Evolutionary conservation across 108 stramenopile species (phyloP), one percentile per base, ranked within the genome.

Genomic region (Epipyxis sp.): DNA sequence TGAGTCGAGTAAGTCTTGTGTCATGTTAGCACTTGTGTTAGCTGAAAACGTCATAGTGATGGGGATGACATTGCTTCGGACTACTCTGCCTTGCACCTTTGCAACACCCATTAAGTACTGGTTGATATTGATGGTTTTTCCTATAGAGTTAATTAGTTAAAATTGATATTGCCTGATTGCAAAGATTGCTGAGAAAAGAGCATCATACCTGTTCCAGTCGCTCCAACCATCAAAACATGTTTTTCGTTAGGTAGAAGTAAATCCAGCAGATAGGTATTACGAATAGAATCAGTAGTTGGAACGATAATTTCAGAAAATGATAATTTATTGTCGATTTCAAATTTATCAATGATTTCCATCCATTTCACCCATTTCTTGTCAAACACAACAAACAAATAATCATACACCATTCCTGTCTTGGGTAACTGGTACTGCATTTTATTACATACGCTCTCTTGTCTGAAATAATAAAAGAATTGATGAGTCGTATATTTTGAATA

Each of bases 51-150:
- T 82, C 76, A 89, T 77, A n/a, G 59, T 80, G 59, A 88, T 42
- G 32, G 88, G 89, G 40, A 80, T 80, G 39, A 77, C 59, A 0
- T 83, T 81, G 34, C 82, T 27, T 10, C 34, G n/a, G 25, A 13
- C 27, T 29, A 39, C n/a, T 61, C 79, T n/a, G 10, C 62, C 59
- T 1, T 39, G 35, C 35, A 86, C 81, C 13, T 59, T 42, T 32
- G 81, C 2, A n/a, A 76, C 78, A 10, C 86, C 86, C 82, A 83
- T 77, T 76, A 86, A 80, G 74, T 87, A 77, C 59, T 89, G 86
- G 59, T 82, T 76, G 54, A 89, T 88, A 71, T 88, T 90, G 39
- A 90, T 86, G 1, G 90, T 90, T 79, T 90, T 90, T 16, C 90
- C n/a, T n/a, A n/a, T n/a, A n/a, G n/a, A n/a, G n/a, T n/a, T n/a